phyloP scores from a whole-genome alignment of 2,329 filamentous ascomycete genomes.

The Neophaeococcomyces aloes region DNA sequence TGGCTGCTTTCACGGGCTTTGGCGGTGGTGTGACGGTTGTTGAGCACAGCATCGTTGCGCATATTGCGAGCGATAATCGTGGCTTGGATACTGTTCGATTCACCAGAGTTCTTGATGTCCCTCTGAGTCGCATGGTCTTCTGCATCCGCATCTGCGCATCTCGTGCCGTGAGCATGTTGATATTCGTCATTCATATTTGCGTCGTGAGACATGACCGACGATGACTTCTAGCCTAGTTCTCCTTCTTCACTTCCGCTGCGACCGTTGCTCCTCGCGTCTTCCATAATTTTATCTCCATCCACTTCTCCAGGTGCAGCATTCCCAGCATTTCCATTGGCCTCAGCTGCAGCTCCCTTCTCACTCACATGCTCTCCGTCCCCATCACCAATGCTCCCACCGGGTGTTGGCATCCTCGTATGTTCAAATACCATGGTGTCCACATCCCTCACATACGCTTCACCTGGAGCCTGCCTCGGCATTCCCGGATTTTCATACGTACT shows the following conservation, averaged over 20 bases:
- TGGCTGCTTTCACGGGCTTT: too few relatives aligned
- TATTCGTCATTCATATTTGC: too few relatives aligned
- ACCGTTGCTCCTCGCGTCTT: slow-evolving; percentile 3
- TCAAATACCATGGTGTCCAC: slow-evolving; percentile 26
- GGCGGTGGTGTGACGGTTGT: too few relatives aligned
- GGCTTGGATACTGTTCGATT: too few relatives aligned
- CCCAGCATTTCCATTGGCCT: background rate
- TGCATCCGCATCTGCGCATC: too few relatives aligned
- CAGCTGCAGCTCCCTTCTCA: background rate
- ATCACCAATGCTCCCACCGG: background rate
- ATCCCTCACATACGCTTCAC: slow-evolving; percentile 31
- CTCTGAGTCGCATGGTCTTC: too few relatives aligned
- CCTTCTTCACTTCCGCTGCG: slow-evolving; percentile 7
- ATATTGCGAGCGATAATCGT: too few relatives aligned
- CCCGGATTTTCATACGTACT: slow-evolving; percentile 40
- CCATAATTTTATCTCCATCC: background rate
- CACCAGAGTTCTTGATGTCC: too few relatives aligned
- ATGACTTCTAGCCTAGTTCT: slow-evolving; percentile 3
- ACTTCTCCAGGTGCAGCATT: background rate
- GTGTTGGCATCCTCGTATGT: slow-evolving; percentile 25
- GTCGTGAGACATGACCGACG: too few relatives aligned
- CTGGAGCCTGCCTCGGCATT: slow-evolving; percentile 33
- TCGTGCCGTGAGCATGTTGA: too few relatives aligned
- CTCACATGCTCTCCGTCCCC: background rate
- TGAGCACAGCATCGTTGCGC: too few relatives aligned